Percentiles rank a stretch among this genome's conserved stretches.
Evolutionary conservation across 108 stramenopile species (phyloP).

Genomic region (Parmales sp.): DNA sequence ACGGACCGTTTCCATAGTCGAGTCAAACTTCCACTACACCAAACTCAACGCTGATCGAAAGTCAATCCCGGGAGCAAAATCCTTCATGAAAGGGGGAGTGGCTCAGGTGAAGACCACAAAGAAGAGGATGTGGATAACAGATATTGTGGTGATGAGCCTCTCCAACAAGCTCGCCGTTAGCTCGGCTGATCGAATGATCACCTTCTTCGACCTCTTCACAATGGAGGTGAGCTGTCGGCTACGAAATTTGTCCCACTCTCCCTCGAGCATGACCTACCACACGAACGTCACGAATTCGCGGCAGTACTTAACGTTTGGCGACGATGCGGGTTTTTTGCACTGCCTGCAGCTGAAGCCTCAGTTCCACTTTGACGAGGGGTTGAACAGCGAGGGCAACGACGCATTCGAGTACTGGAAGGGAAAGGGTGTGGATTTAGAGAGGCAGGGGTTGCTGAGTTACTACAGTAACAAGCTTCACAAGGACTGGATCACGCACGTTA

Average conservation of each 20-base stretch:
- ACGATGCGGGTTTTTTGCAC: slow-evolving; percentile 5
- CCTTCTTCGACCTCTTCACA: slow-evolving; percentile 27
- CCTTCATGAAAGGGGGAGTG: neutral
- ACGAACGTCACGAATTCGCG: no score
- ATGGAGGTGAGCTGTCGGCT: slow-evolving; percentile 13
- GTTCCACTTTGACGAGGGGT: slow-evolving; percentile 7
- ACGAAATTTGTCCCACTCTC: neutral
- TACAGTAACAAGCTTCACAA: neutral
- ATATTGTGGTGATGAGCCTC: slow-evolving; percentile 16
- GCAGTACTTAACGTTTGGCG: slow-evolving; percentile 2
- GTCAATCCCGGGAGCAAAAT: neutral
- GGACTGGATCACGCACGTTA: neutral
- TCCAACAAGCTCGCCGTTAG: slow-evolving; percentile 24
- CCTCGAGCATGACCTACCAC: neutral
- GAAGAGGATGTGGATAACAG: slow-evolving; percentile 25
- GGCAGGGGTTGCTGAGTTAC: neutral
- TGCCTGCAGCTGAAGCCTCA: neutral
- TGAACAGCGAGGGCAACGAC: neutral
- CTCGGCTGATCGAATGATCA: slow-evolving; percentile 26
- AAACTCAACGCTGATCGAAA: neutral
- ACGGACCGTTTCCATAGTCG: slow-evolving; percentile 2
- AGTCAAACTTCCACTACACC: neutral
- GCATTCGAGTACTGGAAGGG: slow-evolving; percentile 14
- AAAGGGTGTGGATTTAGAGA: neutral
- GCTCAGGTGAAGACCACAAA: neutral